Conservation (phyloP, 805 yeast species). For the Barnettozyma sp. region DNA sequence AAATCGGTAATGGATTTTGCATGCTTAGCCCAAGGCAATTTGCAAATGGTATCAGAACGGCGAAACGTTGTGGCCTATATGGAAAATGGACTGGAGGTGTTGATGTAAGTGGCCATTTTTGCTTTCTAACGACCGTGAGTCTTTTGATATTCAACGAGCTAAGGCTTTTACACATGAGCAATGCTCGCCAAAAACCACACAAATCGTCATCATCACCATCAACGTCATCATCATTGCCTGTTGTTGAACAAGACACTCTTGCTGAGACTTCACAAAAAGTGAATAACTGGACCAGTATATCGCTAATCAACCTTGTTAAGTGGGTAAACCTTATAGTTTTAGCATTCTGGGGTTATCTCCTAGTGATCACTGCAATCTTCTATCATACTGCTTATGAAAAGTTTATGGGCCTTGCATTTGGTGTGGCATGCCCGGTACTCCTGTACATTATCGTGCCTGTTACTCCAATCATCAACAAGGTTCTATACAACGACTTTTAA, state of each 20-base stretch:
- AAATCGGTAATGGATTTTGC: slow-evolving; percentile 12
- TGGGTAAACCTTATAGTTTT: slow-evolving; percentile 18
- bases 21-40: slow-evolving; percentile 12
- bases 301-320: slow-evolving; percentile 9
- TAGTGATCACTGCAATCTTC: slow-evolving; percentile 70
- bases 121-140: slow-evolving; percentile 37
- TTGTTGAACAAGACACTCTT: no score
- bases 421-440: slow-evolving; percentile 43
- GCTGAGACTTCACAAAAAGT: no score
- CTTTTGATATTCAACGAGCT: slow-evolving; percentile 35
- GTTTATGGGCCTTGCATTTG: slow-evolving; percentile 58
- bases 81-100: slow-evolving; percentile 45
- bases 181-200: no score
- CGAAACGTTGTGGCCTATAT: slow-evolving; percentile 26
- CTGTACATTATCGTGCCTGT: slow-evolving; percentile 32
- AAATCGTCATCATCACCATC: no score
- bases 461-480: background rate
- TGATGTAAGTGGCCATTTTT: slow-evolving; percentile 49
- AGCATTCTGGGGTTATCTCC: slow-evolving; percentile 46
- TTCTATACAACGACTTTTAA: background rate
- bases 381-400: slow-evolving; percentile 80
- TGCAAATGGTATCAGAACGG: slow-evolving; percentile 20
- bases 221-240: no score
- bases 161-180: slow-evolving; percentile 10
- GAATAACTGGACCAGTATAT: slow-evolving; percentile 10